Conservation (phyloP, 1,139 yeast genomes). For the Diutina pseudorugosa region DNA sequence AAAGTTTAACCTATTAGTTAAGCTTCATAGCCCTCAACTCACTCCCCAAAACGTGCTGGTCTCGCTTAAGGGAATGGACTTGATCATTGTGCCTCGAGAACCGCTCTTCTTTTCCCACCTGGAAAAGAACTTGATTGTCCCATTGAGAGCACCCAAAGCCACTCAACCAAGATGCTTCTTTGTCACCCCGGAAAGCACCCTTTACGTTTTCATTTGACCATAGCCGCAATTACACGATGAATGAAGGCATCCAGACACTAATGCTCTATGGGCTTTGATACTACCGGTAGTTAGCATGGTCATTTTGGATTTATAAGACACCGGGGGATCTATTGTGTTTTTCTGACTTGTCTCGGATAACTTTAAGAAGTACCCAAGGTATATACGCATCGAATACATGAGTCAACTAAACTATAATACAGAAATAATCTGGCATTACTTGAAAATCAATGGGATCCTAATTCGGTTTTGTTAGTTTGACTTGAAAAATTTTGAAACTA, state of each 20-base stretch:
- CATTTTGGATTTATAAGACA: too few species aligned
- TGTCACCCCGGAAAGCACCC: not conserved
- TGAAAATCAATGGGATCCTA: too few species aligned
- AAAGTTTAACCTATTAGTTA: not conserved
- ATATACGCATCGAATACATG: not conserved
- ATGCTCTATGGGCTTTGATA: too few species aligned
- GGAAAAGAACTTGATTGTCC: not conserved
- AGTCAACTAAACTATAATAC: not conserved
- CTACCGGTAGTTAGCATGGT: too few species aligned
- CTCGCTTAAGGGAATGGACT: not conserved
- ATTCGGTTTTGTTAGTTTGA: too few species aligned
- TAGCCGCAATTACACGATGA: not conserved
- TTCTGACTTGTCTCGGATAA: too few species aligned
- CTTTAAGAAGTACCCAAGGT: too few species aligned
- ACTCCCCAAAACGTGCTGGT: not conserved
- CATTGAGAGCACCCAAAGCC: constrained; percentile 1
- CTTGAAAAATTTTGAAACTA: too few species aligned
- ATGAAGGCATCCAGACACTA: too few species aligned
- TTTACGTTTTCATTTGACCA: not conserved
- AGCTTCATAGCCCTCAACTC: not conserved
- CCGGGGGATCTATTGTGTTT: too few species aligned
- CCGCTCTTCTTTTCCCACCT: not conserved
- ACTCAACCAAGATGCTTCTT: not conserved
- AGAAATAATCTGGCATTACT: not conserved
- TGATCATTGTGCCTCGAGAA: not conserved